Evolutionary conservation across 2,329 filamentous ascomycete species (phyloP).

Genomic region (Coccinonectria pachysandricola): DNA sequence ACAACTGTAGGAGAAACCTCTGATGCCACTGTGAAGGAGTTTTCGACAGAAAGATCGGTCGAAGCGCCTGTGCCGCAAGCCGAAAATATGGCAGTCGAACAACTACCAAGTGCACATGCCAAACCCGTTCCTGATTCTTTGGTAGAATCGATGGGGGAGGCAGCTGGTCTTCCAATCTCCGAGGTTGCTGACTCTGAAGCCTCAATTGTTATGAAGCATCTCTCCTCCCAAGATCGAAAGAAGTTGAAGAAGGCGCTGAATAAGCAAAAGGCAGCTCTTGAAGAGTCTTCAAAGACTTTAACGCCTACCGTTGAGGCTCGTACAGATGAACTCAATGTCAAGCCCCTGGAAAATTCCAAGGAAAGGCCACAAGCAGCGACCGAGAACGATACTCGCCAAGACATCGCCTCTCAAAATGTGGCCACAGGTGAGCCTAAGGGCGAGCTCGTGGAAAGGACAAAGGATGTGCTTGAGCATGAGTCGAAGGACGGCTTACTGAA

Average conservation of each 20-base stretch:
- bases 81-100: constrained; percentile 1
- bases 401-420: too few relatives aligned
- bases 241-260: constrained; percentile 13
- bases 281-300: too few relatives aligned
- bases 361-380: background rate
- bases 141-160: background rate
- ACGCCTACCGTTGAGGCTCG: constrained; percentile 1
- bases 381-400: background rate
- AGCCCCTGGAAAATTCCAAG: constrained; percentile 1
- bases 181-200: constrained; percentile 7
- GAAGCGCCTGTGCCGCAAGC: background rate
- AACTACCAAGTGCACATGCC: background rate
- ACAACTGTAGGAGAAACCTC: background rate
- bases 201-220: constrained; percentile 3
- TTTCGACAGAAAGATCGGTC: background rate
- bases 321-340: background rate
- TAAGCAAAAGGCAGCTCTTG: constrained; percentile 5
- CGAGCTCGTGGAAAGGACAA: too few relatives aligned
- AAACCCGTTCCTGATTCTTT: constrained; percentile 1
- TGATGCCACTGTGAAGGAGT: background rate
- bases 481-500: background rate
- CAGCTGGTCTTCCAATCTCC: background rate
- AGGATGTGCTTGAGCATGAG: background rate
- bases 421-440: too few relatives aligned
- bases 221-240: constrained; percentile 11